These are phyloP conservation scores for Botryosphaeria dothidea DNA, from an alignment of 2,329 filamentous ascomycete genomes.

Conservation along the genomic window DNA sequence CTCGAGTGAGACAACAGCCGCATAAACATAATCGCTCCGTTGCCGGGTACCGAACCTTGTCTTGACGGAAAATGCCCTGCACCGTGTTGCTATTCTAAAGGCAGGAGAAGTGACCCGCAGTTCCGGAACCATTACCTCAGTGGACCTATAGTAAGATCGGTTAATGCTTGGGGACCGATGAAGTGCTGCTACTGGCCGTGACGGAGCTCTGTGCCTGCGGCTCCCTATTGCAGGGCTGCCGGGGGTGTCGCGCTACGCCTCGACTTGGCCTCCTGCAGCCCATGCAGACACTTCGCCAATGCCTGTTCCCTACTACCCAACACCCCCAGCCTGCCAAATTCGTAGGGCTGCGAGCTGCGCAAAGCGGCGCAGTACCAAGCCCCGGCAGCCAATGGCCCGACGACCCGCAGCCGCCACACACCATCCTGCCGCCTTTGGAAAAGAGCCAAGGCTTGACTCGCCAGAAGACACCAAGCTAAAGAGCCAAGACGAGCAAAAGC, in stretches of 20 bases:
- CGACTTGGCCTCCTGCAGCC: background rate
- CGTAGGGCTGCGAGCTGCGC: background rate
- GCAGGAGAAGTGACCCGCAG: too few relatives aligned
- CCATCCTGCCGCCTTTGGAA: background rate
- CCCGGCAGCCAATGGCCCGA: background rate
- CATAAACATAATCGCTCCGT: too few relatives aligned
- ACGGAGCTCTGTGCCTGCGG: background rate
- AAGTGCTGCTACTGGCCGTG: background rate
- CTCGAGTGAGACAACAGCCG: too few relatives aligned
- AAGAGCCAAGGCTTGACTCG: background rate
- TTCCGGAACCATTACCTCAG: too few relatives aligned
- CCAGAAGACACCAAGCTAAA: background rate
- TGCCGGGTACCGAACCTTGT: too few relatives aligned
- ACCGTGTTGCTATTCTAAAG: too few relatives aligned
- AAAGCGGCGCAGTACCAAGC: background rate
- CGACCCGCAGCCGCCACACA: background rate
- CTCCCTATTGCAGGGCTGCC: background rate
- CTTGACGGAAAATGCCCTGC: too few relatives aligned
- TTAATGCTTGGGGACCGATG: too few relatives aligned
- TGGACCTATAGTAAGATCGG: too few relatives aligned
- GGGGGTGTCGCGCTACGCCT: background rate
- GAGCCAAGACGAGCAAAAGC: background rate
- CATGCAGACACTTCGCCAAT: background rate
- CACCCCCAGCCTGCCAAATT: background rate
- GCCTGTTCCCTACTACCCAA: background rate